These are phyloP conservation scores for Neurospora hispaniola DNA, from an alignment of 495 filamentous ascomycete genomes.

Conservation along the genomic window DNA sequence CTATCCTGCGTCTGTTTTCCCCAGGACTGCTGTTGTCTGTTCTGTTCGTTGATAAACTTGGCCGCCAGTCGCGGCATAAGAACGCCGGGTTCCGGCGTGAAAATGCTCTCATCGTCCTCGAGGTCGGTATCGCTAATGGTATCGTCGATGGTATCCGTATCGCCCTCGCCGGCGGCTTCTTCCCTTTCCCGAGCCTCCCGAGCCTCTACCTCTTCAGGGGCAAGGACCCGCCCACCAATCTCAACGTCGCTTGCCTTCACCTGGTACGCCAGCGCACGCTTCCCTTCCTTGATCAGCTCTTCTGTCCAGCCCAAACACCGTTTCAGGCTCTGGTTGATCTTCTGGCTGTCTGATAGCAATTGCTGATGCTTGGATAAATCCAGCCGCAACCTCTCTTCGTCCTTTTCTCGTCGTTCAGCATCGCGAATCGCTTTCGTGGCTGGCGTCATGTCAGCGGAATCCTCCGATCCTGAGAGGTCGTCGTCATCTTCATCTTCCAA, in stretches of 20 bases:
- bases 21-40: slow-evolving; percentile 13
- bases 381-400: slow-evolving; percentile 67
- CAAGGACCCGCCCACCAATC: slow-evolving; percentile 70
- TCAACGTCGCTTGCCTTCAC: slow-evolving; percentile 69
- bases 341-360: slow-evolving; percentile 76
- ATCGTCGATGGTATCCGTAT: neutral
- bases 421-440: slow-evolving; percentile 32
- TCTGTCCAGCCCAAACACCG: slow-evolving; percentile 81
- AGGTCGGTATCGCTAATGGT: slow-evolving; percentile 9
- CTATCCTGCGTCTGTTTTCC: slow-evolving; percentile 35
- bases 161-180: slow-evolving; percentile 35
- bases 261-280: slow-evolving; percentile 72
- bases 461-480: slow-evolving; percentile 29
- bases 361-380: slow-evolving; percentile 86
- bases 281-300: slow-evolving; percentile 76
- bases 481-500: slow-evolving; percentile 31
- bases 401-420: slow-evolving; percentile 41
- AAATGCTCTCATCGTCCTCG: slow-evolving; percentile 17
- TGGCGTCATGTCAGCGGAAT: slow-evolving; percentile 38
- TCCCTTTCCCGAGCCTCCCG: slow-evolving; percentile 42
- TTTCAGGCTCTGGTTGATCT: slow-evolving; percentile 86
- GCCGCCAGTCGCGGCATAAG: slow-evolving; percentile 5
- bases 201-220: slow-evolving; percentile 29
- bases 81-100: slow-evolving; percentile 11
- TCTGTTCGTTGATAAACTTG: neutral